phyloP scores from a whole-genome alignment of 495 filamentous ascomycete genomes.

The Tuber borchii region DNA sequence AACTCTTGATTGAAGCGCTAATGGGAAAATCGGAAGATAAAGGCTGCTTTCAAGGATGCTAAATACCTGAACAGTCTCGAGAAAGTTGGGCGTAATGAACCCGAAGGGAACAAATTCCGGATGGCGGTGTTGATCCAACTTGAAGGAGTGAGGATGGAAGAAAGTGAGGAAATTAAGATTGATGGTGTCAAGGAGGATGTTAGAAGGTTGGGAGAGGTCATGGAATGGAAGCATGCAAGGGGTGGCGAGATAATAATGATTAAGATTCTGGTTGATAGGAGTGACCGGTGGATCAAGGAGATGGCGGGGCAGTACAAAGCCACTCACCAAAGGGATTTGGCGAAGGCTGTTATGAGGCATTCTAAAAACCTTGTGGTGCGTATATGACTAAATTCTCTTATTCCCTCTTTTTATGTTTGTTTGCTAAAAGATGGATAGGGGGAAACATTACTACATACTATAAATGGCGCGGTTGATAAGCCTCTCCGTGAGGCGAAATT shows the following conservation, averaged over 20 bases:
- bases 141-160: constrained; percentile 67
- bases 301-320: constrained; percentile 67
- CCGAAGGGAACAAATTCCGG: constrained; percentile 92
- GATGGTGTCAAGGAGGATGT: constrained; percentile 65
- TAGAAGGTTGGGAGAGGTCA: constrained; percentile 55
- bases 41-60: constrained; percentile 84
- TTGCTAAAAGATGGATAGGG: constrained; percentile 53
- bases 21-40: constrained; percentile 88
- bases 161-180: constrained; percentile 48
- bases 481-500: constrained; percentile 90
- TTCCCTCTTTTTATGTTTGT: constrained; percentile 1
- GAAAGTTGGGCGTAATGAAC: constrained; percentile 65
- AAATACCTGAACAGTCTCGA: constrained; percentile 78
- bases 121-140: constrained; percentile 78
- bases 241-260: constrained; percentile 92
- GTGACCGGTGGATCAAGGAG: constrained; percentile 73
- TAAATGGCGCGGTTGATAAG: constrained; percentile 93
- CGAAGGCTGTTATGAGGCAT: constrained; percentile 77
- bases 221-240: constrained; percentile 60
- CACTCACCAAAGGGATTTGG: constrained; percentile 68
- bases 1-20: constrained; percentile 84
- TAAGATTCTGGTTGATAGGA: constrained; percentile 68
- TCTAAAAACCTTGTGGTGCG: constrained; percentile 84
- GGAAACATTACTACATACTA: constrained; percentile 87
- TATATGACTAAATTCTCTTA: constrained; percentile 33